Evolutionary conservation across 495 filamentous ascomycete genomes (phyloP), one percentile per base, ranked within the genome.

Genomic region (Podospora pseudocomata): DNA sequence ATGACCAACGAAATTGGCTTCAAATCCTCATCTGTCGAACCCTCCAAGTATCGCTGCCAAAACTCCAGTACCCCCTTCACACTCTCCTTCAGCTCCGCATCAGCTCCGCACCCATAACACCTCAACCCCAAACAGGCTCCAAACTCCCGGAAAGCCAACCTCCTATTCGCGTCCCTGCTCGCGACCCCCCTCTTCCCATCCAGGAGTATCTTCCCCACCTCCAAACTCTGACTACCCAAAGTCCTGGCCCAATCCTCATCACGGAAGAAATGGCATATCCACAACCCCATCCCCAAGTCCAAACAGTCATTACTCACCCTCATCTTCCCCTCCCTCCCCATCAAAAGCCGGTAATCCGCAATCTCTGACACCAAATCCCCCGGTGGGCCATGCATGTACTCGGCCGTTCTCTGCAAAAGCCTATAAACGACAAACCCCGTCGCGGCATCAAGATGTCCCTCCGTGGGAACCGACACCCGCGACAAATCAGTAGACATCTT

Each of bases 281-380:
- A 91, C 54, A 90, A 67, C 5, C 87, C 83, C 88, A 90, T 90
- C 0, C 88, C 88, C 64, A 90, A 72, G 75, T 90, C 88, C 16
- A 90, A 68, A 27, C 83, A 78, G 75, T 89, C 88, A 5, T 68
- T 74, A 64, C 85, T 86, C 1, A 83, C 79, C 66, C 76, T 84
- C 60, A 49, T 49, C 9, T 49, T 49, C 39, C 39, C 39, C 39
- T 83, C 74, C 68, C 81, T 80, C 1, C 82, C 68, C 82, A 88
- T 83, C n/a, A 90, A 80, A 28, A 78, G 77, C n/a, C 76, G 73
- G 70, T 90, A 91, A 68, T 89, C 85, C 2, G 67, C 78, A 18
- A 89, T 86, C 71, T 91, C 88, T 7, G 80, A 67, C 0, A 74
- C 66, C 55, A 89, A 75, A 4, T 81, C 72, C 74, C 75, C 7